phyloP scores from a whole-genome alignment of 1,284 basidiomycete genomes.

The Naganishia liquefaciens region DNA sequence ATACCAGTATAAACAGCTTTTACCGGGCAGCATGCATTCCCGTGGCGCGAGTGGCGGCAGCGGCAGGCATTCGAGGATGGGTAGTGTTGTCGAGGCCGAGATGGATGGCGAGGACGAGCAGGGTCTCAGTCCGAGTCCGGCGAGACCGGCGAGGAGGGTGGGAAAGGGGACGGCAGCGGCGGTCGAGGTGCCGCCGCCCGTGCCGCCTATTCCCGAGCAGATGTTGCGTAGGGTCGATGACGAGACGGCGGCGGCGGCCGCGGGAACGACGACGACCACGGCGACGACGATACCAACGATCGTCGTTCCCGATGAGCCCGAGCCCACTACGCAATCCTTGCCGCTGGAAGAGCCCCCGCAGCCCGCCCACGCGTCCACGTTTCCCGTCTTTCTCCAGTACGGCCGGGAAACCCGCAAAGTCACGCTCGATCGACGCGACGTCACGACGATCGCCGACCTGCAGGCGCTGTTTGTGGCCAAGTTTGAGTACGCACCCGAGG shows the following conservation, averaged over 20 bases:
- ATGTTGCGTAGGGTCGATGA: background rate
- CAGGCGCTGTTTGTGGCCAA: constrained; percentile 90
- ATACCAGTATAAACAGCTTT: constrained; percentile 95
- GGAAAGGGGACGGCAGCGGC: constrained; percentile 21
- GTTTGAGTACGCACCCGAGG: constrained; percentile 85
- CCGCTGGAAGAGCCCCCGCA: background rate
- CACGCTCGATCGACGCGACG: constrained; percentile 23
- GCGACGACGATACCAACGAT: constrained; percentile 19
- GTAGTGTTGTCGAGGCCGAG: constrained; percentile 4
- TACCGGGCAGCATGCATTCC: constrained; percentile 60
- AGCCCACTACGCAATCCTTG: too few species aligned
- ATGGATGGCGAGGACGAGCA: too few species aligned
- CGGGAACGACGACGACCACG: background rate
- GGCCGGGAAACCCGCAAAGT: constrained; percentile 61
- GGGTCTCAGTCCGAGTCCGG: constrained; percentile 44
- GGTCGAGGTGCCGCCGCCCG: constrained; percentile 43
- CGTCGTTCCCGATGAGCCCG: constrained; percentile 8
- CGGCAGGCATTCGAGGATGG: constrained; percentile 30
- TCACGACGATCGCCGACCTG: constrained; percentile 65
- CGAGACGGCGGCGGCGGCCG: too few species aligned
- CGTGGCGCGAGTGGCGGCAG: constrained; percentile 52
- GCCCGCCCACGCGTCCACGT: background rate
- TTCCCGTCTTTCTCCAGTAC: constrained; percentile 82
- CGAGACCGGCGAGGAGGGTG: constrained; percentile 45
- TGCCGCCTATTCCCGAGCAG: constrained; percentile 45